Conservation (phyloP, 202 grass and related monocot species). For the Eragrostis tef region DNA sequence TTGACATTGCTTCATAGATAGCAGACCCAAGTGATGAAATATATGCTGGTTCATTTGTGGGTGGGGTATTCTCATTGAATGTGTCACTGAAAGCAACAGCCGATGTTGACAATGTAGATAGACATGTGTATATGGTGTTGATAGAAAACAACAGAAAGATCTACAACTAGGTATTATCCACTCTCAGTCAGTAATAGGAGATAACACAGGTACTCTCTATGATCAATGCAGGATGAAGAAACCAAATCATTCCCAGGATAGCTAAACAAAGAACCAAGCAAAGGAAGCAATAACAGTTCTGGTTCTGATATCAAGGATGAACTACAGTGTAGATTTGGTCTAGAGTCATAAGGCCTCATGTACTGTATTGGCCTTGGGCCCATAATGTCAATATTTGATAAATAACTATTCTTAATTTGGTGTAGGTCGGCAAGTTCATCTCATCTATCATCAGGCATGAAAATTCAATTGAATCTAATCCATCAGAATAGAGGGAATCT, state of each 20-base stretch:
- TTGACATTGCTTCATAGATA: slow-evolving; percentile 81
- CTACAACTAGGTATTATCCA: not conserved
- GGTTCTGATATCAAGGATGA: not conserved
- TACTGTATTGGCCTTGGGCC: not conserved
- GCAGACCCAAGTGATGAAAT: slow-evolving; percentile 94
- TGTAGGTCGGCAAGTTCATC: not conserved
- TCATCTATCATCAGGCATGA: not conserved
- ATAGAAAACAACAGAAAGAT: slow-evolving; percentile 5
- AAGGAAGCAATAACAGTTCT: not conserved
- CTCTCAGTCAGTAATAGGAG: not conserved
- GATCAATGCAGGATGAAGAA: not conserved
- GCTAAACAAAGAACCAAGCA: not conserved
- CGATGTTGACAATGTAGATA: slow-evolving; percentile 34
- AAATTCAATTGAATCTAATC: not conserved
- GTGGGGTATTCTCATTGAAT: slow-evolving; percentile 97
- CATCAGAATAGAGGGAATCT: not conserved
- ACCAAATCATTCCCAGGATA: not conserved
- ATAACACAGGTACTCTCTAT: slow-evolving; percentile 4
- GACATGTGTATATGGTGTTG: slow-evolving; percentile 31
- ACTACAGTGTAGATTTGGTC: not conserved
- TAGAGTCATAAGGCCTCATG: not conserved
- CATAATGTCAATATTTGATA: not conserved
- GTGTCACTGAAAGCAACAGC: slow-evolving; percentile 83
- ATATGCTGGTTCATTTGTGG: slow-evolving; percentile 83
- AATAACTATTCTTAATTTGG: not conserved